Base-by-base conservation (phyloP, 306 rosid genomes). In the Corylus americana region DNA sequence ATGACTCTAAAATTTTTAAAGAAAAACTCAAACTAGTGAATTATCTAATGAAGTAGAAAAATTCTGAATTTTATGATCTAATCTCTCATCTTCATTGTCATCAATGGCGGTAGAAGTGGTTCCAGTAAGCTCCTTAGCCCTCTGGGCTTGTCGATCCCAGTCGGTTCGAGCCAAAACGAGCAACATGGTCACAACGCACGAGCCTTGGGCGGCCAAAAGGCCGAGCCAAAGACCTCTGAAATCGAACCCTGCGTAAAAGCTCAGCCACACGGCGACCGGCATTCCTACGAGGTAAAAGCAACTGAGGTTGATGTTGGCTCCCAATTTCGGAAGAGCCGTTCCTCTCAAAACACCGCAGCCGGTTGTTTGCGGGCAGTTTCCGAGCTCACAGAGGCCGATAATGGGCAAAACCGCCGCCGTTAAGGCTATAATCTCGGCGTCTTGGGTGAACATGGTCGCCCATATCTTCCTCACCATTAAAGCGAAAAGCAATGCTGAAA, bases 261-360 rank as follows among this genome's bases (percentile, higher is more conserved):
- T 74, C 63, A 95, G 77, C 91, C 92, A 87, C 50, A 91, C 79
- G 0, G 98, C 98, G 1, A 90, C 35, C 0, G 98, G 97, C 98
- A 92, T 92, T 79, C 98, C 98, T 47, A 95, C 96, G 0, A 92
- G 75, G 57, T 95, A 95, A 51, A 95, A 95, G 64, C 98, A 92
- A 5, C 90, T 92, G 77, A 95, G 81, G 13, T 95, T 95, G 13
- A 95, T 89, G 9, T 91, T 91, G 0, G 98, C 98, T 2, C 98
- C 98, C 63, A 95, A 53, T 50, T 86, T 90, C 1, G 98, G 97
- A 85, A 95, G 82, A 0, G 98, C 98, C 0, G 94, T 87, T 31
- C 98, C 98, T 20, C 98, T 83, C 83, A 95, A 54, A n/a, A 91
- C 98, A 0, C 98, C 98, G 27, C 98, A 95, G 8, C 88, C 88